Evolutionary conservation across 2,329 filamentous ascomycete genomes (phyloP), one percentile per base, ranked within the genome.

Genomic region (Pseudogymnoascus sp.): DNA sequence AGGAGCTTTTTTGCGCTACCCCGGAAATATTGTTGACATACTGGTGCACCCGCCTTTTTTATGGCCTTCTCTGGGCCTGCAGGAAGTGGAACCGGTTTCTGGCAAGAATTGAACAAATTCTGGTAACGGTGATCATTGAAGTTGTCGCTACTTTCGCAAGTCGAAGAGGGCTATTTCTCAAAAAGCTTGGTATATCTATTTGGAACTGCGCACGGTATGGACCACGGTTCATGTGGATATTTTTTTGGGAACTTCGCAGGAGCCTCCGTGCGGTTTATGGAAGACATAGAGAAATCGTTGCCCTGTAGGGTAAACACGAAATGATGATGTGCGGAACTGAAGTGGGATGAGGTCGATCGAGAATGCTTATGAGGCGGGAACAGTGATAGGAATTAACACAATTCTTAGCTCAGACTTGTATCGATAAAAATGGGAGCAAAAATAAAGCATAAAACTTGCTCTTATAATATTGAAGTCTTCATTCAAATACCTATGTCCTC

Each of bases 401-500:
- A 52, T 52, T 25, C 45, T 52, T 49, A 11, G 14, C 23, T 31
- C 23, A 55, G 49, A 21, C 5, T 33, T 55, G 16, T n/a, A 55
- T 55, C 6, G 49, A 55, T 55, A 55, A 18, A 18, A 7, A 28
- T 55, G 28, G n/a, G 8, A 8, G n/a, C n/a, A 33, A 28, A 35
- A 35, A 18, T 21, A 33, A 55, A 55, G 49, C 11, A 55, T 55
- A 18, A 14, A 4, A 7, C 9, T 7, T 33, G 25, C n/a, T 55
- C 18, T 8, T 18, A 33, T 21, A 35, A 55, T 55, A 16, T 21
- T 33, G 33, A 52, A 9, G 28, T 55, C 16, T 55, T 18, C 11
- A 55, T 55, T 55, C 28, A 33, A 21, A 55, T 21, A 35, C 49
- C 58, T 68, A 78, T 66, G 74, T 72, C 65, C 74, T 76, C 37